Percentiles rank a stretch among this genome's conserved stretches.
phyloP scores from a whole-genome alignment of 768 basidiomycete genomes.

The Mrakia gelida region DNA sequence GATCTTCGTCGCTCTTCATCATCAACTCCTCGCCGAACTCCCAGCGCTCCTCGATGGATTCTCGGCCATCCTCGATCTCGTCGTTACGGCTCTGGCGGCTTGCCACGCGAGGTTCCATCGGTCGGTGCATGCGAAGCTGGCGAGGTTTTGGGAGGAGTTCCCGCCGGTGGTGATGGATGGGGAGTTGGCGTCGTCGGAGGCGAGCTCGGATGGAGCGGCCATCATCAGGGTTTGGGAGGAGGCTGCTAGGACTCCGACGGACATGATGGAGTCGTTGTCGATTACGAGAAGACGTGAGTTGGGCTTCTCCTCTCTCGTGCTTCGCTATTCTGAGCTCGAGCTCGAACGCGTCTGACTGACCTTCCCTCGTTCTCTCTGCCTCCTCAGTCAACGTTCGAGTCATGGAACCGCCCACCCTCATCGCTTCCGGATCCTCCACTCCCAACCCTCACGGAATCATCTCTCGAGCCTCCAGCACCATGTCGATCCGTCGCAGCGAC shows the following conservation, averaged over 20 bases:
- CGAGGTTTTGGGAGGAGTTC: constrained; percentile 34
- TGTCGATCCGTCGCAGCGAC: neutral
- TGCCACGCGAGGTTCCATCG: constrained; percentile 39
- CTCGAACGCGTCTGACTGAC: too few relatives aligned
- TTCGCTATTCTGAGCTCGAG: neutral
- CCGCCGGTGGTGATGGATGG: constrained; percentile 28
- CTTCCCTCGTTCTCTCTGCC: neutral
- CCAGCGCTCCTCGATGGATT: constrained; percentile 43
- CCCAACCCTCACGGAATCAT: constrained; percentile 14
- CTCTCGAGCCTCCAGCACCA: neutral
- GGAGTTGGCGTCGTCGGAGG: neutral
- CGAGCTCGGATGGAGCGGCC: constrained; percentile 20
- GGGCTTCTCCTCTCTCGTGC: too few relatives aligned
- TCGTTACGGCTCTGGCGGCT: constrained; percentile 36
- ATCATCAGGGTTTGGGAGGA: constrained; percentile 32
- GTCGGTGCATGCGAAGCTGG: constrained; percentile 33
- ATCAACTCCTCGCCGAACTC: constrained; percentile 44
- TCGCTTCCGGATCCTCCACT: constrained; percentile 21
- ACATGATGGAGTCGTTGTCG: constrained; percentile 26
- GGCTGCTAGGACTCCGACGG: constrained; percentile 16
- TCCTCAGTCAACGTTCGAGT: constrained; percentile 27
- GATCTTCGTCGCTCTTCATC: constrained; percentile 44
- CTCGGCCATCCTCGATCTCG: constrained; percentile 40
- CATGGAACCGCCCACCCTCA: constrained; percentile 15
- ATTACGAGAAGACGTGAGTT: constrained; percentile 30